Base-by-base conservation (phyloP, 768 basidiomycete species). In the Hygrocybe punicea region DNA sequence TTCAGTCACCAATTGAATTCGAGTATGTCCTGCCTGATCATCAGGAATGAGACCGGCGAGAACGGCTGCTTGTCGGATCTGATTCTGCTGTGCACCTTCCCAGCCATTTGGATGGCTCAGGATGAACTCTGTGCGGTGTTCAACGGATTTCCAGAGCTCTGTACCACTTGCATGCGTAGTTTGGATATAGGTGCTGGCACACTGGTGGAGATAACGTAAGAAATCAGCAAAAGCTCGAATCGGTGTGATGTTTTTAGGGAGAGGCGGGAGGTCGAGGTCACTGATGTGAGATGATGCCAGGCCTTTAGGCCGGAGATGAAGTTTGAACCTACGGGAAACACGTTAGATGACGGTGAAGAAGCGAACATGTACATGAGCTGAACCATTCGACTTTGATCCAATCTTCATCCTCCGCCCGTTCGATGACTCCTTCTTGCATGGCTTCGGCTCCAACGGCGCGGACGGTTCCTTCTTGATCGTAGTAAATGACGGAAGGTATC, bases 21-120 rank as follows among this genome's bases (percentile, higher is more conserved):
- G 78, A 1, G 71, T 66, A 29, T 74, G 77, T 0, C 75, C 79
- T 11, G 64, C 70, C 2, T 63, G 53, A 0, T 68, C 73, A 51
- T 77, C 67, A 0, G 78, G 69, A 6, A 86, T 67, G 16, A 86
- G 73, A 10, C 81, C 78, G 0, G 81, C 84, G 14, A 65, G 48
- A 5, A 79, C 66, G 0, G 81, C 81, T 0, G 84, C 83, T 16
- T 65, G 68, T 3, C 84, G 77, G 71, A 86, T 80, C 60, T 77
- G 69, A 2, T 63, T 68, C 57, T 86, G 85, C 58, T 86, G 82
- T 0, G 65, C 67, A 0, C 82, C 81, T 58, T 80, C 84, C 84
- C 84, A 85, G 1, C 81, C 84, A 56, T 85, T 85, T 3, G 84
- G 84, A 58, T 82, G 81, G 5, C 75, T 73, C 46, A 81, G 69